Evolutionary conservation across 257 asterid species (phyloP), one percentile per base, ranked within the genome.

Genomic region (Lithospermum erythrorhizon): DNA sequence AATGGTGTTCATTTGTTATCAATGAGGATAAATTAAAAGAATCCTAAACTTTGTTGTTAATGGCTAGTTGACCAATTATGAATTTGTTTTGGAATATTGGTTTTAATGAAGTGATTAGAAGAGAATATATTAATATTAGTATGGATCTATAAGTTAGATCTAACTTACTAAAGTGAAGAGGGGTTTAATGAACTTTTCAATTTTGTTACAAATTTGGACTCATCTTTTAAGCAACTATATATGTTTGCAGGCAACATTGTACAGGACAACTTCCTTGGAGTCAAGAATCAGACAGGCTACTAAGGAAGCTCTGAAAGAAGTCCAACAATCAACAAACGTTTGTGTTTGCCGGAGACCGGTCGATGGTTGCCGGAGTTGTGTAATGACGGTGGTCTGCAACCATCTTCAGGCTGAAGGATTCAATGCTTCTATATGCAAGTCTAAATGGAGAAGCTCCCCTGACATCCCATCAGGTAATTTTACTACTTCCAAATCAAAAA

Each of bases 391-490:
- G 68, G 78, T 84, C 23, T 82, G 94, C 78, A 69, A 76, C 55
- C 83, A 89, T 27, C 78, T 91, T 29, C 93, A 78, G 58, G 70
- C 48, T 54, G 87, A 79, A 2, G 95, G 90, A 62, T 88, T 77
- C 24, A 70, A 88, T 53, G 66, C 85, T 52, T 89, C 89, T 10
- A 83, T 85, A 74, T 87, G 98, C 94, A 88, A 82, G 68, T 87
- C 98, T 32, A 91, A 88, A 69, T 91, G 98, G 98, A 85, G 55
- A 61, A 88, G 84, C 74, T 82, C 89, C 1, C 62, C 72, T 0
- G 82, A 82, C 58, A 82, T 88, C 59, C 90, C 98, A 2, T 83
- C 98, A 73, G 98, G 97, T 90, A 75, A 16, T 17, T 4, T 19
- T 13, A 21, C 20, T 20, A 65, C 30, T 9, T 6, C 57, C 13